Percentiles rank a stretch among this genome's conserved stretches.
phyloP scores from a whole-genome alignment of 305 asterid species.

The Solanum hybrid region DNA sequence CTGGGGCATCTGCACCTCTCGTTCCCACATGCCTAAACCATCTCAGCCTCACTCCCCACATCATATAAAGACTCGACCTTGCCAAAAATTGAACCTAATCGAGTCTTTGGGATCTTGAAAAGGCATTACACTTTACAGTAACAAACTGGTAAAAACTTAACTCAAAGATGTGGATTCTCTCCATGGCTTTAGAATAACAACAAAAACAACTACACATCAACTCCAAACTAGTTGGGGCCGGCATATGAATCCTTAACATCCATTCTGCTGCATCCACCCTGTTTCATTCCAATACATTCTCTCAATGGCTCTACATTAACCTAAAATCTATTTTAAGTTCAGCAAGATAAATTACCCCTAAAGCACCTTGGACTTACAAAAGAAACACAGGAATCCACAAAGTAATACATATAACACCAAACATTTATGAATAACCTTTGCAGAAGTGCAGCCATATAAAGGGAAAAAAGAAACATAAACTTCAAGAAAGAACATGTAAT shows the following conservation, averaged over 20 bases:
- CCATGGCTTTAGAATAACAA: neutral
- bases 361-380: neutral
- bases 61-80: neutral
- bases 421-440: neutral
- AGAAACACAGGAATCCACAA: neutral
- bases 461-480: neutral
- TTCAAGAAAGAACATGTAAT: conserved; percentile 15
- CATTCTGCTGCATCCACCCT: neutral
- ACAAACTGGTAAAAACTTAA: neutral
- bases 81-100: neutral
- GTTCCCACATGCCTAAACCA: neutral
- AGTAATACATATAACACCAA: neutral
- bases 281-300: neutral
- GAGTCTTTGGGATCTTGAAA: neutral
- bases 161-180: neutral
- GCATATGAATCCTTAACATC: neutral
- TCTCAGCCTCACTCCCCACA: neutral
- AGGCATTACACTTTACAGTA: neutral
- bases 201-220: neutral
- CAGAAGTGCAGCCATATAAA: neutral
- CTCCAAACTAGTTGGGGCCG: neutral
- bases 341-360: neutral
- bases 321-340: neutral
- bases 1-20: neutral
- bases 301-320: neutral